Evolutionary conservation across 225 moss, liverwort and hornwort species (phyloP).

Genomic region (Marchantia polymorpha): DNA sequence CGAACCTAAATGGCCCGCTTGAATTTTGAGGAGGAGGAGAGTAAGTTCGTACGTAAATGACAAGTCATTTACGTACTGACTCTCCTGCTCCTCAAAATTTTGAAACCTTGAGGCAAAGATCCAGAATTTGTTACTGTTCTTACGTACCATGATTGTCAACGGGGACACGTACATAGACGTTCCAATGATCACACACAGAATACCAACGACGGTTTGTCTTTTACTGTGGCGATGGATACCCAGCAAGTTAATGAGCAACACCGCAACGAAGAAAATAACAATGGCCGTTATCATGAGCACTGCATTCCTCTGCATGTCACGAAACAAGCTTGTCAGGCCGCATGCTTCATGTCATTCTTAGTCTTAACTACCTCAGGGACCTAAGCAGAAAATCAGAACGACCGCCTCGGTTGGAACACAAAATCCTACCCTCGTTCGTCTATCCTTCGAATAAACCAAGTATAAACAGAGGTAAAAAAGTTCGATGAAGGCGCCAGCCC

Average conservation of each 20-base stretch:
- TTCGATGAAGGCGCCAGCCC: constrained; percentile 25
- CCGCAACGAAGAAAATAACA: background rate
- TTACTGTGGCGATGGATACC: background rate
- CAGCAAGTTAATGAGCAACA: background rate
- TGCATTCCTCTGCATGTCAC: background rate
- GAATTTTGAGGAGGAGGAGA: no score
- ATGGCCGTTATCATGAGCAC: background rate
- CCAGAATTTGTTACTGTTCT: no score
- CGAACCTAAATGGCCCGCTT: no score
- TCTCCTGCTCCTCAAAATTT: no score
- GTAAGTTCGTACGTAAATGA: no score
- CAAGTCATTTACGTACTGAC: no score
- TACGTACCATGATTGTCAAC: constrained; percentile 2
- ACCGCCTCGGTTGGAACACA: no score
- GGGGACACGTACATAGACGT: constrained; percentile 8
- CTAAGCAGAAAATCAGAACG: no score
- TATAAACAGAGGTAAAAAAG: constrained; percentile 9
- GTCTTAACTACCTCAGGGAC: no score
- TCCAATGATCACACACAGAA: background rate
- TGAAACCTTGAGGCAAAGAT: no score
- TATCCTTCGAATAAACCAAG: background rate
- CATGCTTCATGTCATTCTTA: no score
- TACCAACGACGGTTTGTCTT: constrained; percentile 3
- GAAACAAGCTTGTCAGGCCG: no score
- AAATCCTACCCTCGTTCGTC: background rate